Base-by-base conservation (phyloP, 106 monocot genomes). In the Narthecium ossifragum region DNA sequence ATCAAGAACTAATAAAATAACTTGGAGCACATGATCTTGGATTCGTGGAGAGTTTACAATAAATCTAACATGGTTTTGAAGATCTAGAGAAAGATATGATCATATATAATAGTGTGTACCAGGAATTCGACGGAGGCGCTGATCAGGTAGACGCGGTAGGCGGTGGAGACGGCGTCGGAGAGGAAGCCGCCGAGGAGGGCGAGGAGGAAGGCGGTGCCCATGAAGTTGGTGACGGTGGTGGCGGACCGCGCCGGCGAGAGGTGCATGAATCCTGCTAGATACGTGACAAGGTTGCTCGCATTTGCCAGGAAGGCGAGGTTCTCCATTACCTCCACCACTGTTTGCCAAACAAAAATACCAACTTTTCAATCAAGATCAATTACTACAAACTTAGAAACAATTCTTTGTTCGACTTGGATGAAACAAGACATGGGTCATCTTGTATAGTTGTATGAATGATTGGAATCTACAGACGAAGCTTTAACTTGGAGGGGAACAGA, bases 151-250 rank as follows among this genome's bases (percentile, higher is more conserved):
- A 85, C 56, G 31, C 22, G 23, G 34, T 73, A 92, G 21, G 81
- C 56, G 49, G 88, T 78, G 73, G 73, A 70, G 78, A 81, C 85
- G 59, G 92, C 75, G 30, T 93, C 88, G 6, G 92, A 88, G 26
- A 93, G 61, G 71, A 93, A 88, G 1, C 92, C 84, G 12, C 88
- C 92, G 34, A 93, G 84, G 1, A 93, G 84, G 17, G 88, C 84
- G 33, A 93, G 76, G 30, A 93, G 78, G 71, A 93, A 93, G 23
- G 81, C 75, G 7, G 92, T 93, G 21, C 88, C 92, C 88, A 93
- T 93, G 84, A 93, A 93, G 41, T 88, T 88, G 31, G 92, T 93
- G 45, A 93, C 88, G 9, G 81, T 54, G 33, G 68, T 92, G 22
- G 88, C 80, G 2, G 92, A 68, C 11, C 64, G 57, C 0, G 88